phyloP scores from a whole-genome alignment of 2,329 filamentous ascomycete genomes.

The Hypomyces rosellus region DNA sequence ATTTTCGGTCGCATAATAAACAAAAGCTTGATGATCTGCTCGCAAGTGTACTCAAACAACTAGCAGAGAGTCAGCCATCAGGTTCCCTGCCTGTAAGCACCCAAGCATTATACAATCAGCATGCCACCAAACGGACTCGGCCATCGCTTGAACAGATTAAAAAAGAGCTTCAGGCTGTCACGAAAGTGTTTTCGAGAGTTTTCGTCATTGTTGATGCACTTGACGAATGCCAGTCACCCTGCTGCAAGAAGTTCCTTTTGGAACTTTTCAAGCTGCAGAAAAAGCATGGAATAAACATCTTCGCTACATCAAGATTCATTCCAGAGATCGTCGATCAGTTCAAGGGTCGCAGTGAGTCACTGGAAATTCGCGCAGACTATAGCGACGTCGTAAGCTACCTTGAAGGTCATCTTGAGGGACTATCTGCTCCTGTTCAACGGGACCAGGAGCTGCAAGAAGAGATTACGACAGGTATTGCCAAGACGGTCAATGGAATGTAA shows the following conservation, averaged over 20 bases:
- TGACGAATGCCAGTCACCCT: constrained; percentile 16
- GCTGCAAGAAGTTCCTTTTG: neutral
- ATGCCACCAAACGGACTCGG: neutral
- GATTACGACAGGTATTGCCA: neutral
- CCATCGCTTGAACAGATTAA: neutral
- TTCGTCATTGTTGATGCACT: constrained; percentile 24
- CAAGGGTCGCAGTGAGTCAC: neutral
- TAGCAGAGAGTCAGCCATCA: constrained; percentile 14
- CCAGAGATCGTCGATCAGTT: neutral
- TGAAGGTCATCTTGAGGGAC: neutral
- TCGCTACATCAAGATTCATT: neutral
- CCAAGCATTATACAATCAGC: neutral
- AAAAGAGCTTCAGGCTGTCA: constrained; percentile 2
- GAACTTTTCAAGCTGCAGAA: neutral
- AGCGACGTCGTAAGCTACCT: neutral
- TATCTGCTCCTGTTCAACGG: neutral
- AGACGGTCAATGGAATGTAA: neutral
- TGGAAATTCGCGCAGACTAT: neutral
- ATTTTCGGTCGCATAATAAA: constrained; percentile 21
- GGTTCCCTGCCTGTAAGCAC: neutral
- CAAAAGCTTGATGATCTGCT: constrained; percentile 23
- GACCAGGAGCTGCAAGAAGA: neutral
- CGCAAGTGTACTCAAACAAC: constrained; percentile 26
- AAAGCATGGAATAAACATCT: neutral
- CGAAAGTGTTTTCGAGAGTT: neutral